Conservation (phyloP, 2,329 filamentous ascomycete species). For the Magnaporthiopsis incrustans region DNA sequence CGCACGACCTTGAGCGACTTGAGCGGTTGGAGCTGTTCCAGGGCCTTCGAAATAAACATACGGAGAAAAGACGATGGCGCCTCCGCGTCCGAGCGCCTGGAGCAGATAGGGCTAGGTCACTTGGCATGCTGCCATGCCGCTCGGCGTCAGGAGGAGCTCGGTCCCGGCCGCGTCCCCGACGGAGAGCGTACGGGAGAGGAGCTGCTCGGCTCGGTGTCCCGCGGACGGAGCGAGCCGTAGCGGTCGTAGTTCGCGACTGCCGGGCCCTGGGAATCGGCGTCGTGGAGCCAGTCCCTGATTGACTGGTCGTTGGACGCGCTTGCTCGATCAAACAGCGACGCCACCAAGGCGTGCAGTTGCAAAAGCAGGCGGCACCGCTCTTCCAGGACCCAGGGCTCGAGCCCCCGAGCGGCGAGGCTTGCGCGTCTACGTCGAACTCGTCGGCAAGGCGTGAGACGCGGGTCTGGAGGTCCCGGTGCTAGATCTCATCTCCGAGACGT, state of each 20-base stretch:
- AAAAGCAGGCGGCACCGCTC: neutral
- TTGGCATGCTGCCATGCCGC: slow-evolving; percentile 6
- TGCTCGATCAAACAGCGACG: neutral
- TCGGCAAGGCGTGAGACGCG: too few species aligned
- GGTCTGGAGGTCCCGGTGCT: too few species aligned
- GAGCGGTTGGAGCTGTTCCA: slow-evolving; percentile 5
- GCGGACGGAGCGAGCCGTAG: slow-evolving; percentile 2
- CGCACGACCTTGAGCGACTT: neutral
- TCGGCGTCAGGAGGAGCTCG: slow-evolving; percentile 4
- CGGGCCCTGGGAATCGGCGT: neutral
- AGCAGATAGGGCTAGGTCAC: slow-evolving; percentile 1
- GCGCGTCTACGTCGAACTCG: neutral
- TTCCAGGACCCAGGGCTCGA: neutral
- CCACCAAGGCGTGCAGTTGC: neutral
- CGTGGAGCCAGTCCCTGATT: slow-evolving; percentile 1
- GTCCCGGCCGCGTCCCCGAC: neutral
- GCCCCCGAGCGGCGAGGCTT: neutral
- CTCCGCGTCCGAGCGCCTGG: neutral
- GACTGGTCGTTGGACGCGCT: slow-evolving; percentile 5
- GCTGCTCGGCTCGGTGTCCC: slow-evolving; percentile 4
- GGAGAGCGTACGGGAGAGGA: neutral
- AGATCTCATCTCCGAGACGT: too few species aligned
- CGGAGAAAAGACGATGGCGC: neutral
- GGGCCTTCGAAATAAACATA: slow-evolving; percentile 7
- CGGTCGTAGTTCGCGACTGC: slow-evolving; percentile 6